A percentile compares a stretch with the other conserved stretches of the same genome.
phyloP scores from a whole-genome alignment of 2,329 filamentous ascomycete species.

The Teratosphaeria viscida region DNA sequence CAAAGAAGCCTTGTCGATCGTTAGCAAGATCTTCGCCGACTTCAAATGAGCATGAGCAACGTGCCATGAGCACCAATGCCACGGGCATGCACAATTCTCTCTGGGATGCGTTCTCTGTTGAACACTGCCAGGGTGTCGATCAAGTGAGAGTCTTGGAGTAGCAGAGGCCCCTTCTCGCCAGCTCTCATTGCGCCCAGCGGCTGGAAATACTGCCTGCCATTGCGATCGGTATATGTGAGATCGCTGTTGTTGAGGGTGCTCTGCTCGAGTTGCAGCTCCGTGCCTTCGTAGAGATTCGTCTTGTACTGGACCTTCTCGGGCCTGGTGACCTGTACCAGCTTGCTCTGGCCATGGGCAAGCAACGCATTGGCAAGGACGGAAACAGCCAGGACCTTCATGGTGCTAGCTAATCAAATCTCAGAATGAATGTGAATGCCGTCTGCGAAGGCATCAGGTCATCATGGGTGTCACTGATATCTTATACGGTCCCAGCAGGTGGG shows the following conservation, averaged over 20 bases:
- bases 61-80: slow-evolving; percentile 44
- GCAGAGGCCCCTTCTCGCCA: slow-evolving; percentile 45
- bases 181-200: slow-evolving; percentile 33
- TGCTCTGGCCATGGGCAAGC: background rate
- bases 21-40: background rate
- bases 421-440: background rate
- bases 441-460: background rate
- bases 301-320: slow-evolving; percentile 5
- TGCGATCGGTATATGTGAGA: slow-evolving; percentile 19
- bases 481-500: background rate
- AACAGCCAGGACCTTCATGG: background rate
- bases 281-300: slow-evolving; percentile 19
- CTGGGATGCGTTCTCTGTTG: slow-evolving; percentile 61
- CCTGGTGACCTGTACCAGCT: background rate
- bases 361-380: background rate
- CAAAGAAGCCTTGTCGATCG: slow-evolving; percentile 29
- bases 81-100: slow-evolving; percentile 56
- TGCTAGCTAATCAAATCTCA: background rate
- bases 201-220: slow-evolving; percentile 20
- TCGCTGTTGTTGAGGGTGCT: slow-evolving; percentile 20
- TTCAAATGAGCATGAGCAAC: background rate
- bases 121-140: slow-evolving; percentile 55
- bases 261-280: slow-evolving; percentile 16
- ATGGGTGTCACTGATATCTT: background rate
- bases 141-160: slow-evolving; percentile 54